Conservation (phyloP, 177 flowering plant species). For the Vitis hybrid region DNA sequence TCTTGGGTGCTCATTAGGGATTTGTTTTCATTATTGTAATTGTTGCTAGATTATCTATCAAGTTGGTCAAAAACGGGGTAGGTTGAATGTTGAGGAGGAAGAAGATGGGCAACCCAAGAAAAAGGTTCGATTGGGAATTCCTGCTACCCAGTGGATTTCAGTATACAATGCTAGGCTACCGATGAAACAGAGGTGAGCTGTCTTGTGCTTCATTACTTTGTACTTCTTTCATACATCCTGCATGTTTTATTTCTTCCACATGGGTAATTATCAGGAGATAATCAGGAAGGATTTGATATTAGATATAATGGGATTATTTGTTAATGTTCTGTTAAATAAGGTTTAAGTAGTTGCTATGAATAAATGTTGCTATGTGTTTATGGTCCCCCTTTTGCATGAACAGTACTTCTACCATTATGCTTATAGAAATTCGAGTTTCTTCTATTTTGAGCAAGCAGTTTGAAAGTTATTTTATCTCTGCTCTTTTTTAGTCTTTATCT, state of each 20-base stretch:
- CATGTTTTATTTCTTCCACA: not conserved
- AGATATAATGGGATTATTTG: not conserved
- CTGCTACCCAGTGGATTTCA: constrained; percentile 94
- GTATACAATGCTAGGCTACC: constrained; percentile 79
- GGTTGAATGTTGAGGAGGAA: constrained; percentile 72
- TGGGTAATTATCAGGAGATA: not conserved
- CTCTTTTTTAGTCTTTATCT: too few species aligned
- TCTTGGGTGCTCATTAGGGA: constrained; percentile 1
- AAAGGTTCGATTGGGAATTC: constrained; percentile 85
- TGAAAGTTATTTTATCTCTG: too few species aligned
- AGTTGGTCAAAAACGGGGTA: constrained; percentile 88
- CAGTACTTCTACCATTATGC: too few species aligned
- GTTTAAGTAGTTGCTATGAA: too few species aligned
- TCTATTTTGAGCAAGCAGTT: too few species aligned
- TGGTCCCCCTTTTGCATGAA: too few species aligned
- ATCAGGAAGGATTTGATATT: not conserved
- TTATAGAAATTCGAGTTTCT: too few species aligned
- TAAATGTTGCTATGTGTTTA: too few species aligned
- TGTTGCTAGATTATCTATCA: constrained; percentile 56
- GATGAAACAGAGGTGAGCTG: constrained; percentile 81
- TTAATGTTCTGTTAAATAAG: not conserved
- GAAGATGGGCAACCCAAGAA: constrained; percentile 85
- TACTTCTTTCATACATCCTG: not conserved
- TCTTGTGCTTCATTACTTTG: not conserved
- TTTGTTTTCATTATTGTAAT: not conserved